Percentiles rank a stretch among this genome's conserved stretches.
Conservation (phyloP, 495 filamentous ascomycete species). For the Aspergillus saccharolyticus region DNA sequence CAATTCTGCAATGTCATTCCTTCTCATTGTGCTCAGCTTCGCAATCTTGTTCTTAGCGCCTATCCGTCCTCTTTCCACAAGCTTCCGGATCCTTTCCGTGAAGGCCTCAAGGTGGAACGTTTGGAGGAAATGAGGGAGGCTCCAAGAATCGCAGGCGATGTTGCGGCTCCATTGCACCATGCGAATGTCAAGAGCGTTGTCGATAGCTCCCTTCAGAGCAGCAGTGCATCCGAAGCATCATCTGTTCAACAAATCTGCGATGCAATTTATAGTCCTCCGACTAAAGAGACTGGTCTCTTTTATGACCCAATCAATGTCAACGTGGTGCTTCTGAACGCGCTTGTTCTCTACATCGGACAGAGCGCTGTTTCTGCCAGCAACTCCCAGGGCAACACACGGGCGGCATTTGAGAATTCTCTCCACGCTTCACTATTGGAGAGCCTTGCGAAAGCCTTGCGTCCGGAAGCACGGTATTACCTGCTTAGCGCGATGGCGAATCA, state of each 20-base stretch:
- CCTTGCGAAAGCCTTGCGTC: constrained; percentile 64
- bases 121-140: constrained; percentile 69
- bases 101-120: constrained; percentile 75
- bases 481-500: constrained; percentile 83
- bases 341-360: constrained; percentile 77
- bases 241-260: constrained; percentile 66
- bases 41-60: constrained; percentile 83
- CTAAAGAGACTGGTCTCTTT: constrained; percentile 55
- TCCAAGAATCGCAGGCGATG: constrained; percentile 58
- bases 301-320: constrained; percentile 60
- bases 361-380: constrained; percentile 55
- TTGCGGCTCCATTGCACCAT: constrained; percentile 52
- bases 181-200: constrained; percentile 62
- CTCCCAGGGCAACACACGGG: constrained; percentile 50
- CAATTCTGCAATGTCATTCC: constrained; percentile 83
- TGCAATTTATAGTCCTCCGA: constrained; percentile 52
- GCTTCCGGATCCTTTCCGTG: constrained; percentile 74
- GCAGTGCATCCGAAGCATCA: constrained; percentile 56
- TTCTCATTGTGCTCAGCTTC: constrained; percentile 77
- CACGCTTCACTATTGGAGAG: constrained; percentile 70
- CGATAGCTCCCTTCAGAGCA: constrained; percentile 58
- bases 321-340: constrained; percentile 66
- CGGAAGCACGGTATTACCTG: constrained; percentile 81
- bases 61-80: constrained; percentile 71
- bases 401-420: constrained; percentile 67